Evolutionary conservation across 495 filamentous ascomycete species (phyloP), one percentile per base, ranked within the genome.

Genomic region (Aspergillus ellipticus): DNA sequence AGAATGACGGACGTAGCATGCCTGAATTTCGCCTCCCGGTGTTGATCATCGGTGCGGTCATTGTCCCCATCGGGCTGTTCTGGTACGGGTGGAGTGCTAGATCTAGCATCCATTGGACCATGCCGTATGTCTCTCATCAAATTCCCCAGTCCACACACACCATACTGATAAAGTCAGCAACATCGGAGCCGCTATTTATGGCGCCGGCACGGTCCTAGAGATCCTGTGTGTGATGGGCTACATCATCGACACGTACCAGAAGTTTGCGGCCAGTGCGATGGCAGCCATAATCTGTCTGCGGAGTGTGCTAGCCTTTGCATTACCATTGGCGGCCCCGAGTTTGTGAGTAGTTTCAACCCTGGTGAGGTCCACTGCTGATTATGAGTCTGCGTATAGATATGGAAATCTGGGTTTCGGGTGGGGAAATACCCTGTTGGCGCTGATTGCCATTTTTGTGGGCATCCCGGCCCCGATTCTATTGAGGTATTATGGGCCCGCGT

Each of bases 31-130:
- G 85, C 7, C 69, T 84, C 1, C 83, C 82, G 0, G 67, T 83
- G 28, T 82, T 84, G 74, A 51, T 80, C 16, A 74, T 77, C 0
- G 78, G 79, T 2, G 69, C 80, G 0, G n/a, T 83, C 1, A 56
- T 85, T 0, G 68, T 84, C 7, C 83, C 85, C 0, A 54, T 76
- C 13, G 84, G 85, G 0, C 61, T 89, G 0, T 82, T 88, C 61
- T 74, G 81, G 70, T 88, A 87, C 53, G 85, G 83, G 4, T 88
- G 85, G 85, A 82, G 81, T 4, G 73, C 73, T 0, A 57, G 80
- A 15, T 64, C 69, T 15, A 48, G 65, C 2, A 58, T 77, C 11
- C 77, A 80, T 49, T 84, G 79, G 77, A 72, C 81, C 22, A 76
- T 77, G 28, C 82, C 53, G 2, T 84, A 89, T 57, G 81, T 91